Conservation (phyloP, 2,329 filamentous ascomycete species). For the Onygena corvina region DNA sequence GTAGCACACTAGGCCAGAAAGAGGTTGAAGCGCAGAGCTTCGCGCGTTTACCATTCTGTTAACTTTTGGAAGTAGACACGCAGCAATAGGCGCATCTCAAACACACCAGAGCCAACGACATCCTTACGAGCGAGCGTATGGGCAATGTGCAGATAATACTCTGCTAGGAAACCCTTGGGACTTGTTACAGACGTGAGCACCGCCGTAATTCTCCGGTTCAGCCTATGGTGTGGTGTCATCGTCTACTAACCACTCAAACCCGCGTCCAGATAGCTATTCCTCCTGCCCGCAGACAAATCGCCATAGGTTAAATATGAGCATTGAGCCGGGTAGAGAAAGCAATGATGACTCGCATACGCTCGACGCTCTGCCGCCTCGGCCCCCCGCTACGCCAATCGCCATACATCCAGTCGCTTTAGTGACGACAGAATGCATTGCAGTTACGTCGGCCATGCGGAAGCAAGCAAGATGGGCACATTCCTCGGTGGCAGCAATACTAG, state of each 20-base stretch:
- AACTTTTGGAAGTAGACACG: not conserved
- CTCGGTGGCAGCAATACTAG: conserved; percentile 88
- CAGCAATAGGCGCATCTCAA: not conserved
- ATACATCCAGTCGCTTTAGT: conserved; percentile 86
- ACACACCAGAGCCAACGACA: not conserved
- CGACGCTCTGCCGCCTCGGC: not conserved
- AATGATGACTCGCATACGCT: conserved; percentile 6
- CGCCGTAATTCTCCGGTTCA: too few species aligned
- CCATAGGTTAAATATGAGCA: conserved; percentile 12
- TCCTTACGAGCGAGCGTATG: not conserved
- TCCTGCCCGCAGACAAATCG: not conserved
- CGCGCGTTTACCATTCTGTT: conserved; percentile 2
- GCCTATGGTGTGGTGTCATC: not conserved
- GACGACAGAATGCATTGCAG: conserved; percentile 96
- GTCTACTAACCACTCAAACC: not conserved
- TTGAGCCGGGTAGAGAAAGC: conserved; percentile 8
- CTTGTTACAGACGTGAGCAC: not conserved
- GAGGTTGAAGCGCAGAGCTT: conserved; percentile 1
- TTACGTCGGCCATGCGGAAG: conserved; percentile 97
- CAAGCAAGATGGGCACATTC: conserved; percentile 92
- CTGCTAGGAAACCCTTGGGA: not conserved
- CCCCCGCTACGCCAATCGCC: conserved; percentile 43
- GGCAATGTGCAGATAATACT: not conserved
- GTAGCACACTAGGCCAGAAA: conserved; percentile 2
- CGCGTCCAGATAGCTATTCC: not conserved